Percentiles rank a stretch among this genome's conserved stretches.
Evolutionary conservation across 2,329 filamentous ascomycete genomes (phyloP).

Genomic region (Claviceps purpurea): DNA sequence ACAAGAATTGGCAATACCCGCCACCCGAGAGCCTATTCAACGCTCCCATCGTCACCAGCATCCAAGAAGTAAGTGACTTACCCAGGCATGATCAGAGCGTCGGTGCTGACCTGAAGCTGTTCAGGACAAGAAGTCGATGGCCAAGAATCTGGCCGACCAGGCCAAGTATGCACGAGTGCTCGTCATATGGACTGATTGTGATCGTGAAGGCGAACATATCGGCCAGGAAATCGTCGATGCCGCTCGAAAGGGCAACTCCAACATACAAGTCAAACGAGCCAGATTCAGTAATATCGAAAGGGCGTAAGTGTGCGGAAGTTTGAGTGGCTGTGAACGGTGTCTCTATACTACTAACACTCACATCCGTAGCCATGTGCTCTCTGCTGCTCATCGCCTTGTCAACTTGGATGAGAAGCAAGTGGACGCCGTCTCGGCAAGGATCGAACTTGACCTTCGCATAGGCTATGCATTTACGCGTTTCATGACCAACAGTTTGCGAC

Average conservation of each 20-base stretch:
- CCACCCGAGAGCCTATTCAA: conserved; percentile 69
- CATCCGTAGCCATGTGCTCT: conserved; percentile 64
- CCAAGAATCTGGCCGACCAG: conserved; percentile 71
- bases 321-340: background rate
- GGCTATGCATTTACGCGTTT: conserved; percentile 87
- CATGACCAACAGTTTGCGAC: conserved; percentile 64
- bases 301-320: conserved; percentile 41
- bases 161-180: conserved; percentile 60
- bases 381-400: conserved; percentile 64
- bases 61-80: conserved; percentile 44
- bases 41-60: conserved; percentile 55
- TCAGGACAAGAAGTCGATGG: conserved; percentile 67
- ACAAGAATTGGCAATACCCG: conserved; percentile 69
- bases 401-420: conserved; percentile 75
- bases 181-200: conserved; percentile 98
- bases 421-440: conserved; percentile 74
- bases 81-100: background rate
- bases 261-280: conserved; percentile 70
- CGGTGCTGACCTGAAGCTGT: background rate
- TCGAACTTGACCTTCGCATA: conserved; percentile 85
- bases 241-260: conserved; percentile 58
- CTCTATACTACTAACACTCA: conserved; percentile 7
- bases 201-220: conserved; percentile 94
- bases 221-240: conserved; percentile 79
- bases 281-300: conserved; percentile 92